Evolutionary conservation across 306 rosid species (phyloP), one percentile per base, ranked within the genome.

Genomic region (Fagus crenata): DNA sequence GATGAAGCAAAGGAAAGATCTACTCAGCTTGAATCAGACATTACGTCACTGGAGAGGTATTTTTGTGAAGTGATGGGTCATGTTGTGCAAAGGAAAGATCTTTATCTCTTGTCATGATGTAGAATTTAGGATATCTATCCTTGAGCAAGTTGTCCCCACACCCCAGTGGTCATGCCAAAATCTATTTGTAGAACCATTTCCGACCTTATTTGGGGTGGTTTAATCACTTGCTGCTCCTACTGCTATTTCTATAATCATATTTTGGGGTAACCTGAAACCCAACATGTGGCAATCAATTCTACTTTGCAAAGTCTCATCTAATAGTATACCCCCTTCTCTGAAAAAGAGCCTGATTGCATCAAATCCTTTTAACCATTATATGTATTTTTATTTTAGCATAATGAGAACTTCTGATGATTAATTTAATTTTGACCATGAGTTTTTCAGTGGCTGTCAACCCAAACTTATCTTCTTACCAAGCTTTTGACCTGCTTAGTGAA

Each of bases 41-140:
- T 92, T 85, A 89, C 92, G 63, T 86, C 88, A 75, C 69, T 92
- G 74, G 97, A 95, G 69, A 90, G 97, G 99, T 92, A 80, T 75
- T 71, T 72, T 78, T 69, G 64, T 72, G 69, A 59, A 60, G 76
- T 67, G 37, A 15, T 69, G 32, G 46, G 7, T 49, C n/a, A 3
- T 76, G 53, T 53, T 76, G 61, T 36, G 39, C 46, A 67, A 56
- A 40, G 56, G 63, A 31, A 22, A 22, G 28, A 22, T 22, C 51
- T 46, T 14, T 46, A 9, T 46, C 51, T 14, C 1, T 46, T 46
- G 51, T 46, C 51, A 46, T 46, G 51, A 46, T 46, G 51, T 46
- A 46, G 51, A 46, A 46, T 46, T 46, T 14, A 46, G 11, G 51
- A 46, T 46, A 46, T 46, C 13, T 46, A 46, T 46, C 51, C 51